Base-by-base conservation (phyloP, 805 yeast species). In the Candida germanica region DNA sequence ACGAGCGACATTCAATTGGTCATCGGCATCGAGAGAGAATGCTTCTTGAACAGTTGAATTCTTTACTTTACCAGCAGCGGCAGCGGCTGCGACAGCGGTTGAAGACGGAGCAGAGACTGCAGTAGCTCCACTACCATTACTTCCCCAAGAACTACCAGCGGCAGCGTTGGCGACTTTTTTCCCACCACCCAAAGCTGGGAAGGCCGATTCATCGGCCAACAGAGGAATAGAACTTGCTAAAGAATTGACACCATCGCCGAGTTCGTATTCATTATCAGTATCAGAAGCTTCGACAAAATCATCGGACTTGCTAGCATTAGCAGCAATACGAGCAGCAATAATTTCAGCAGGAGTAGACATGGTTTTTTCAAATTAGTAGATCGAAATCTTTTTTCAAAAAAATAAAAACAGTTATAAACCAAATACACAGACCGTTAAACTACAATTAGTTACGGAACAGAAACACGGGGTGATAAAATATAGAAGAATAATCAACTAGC, bases 1-100 rank as follows among this genome's bases (percentile, higher is more conserved):
- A 49, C 80, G 79, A 27, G 69, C 56, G 31, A 82, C 71, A 36
- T 75, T 71, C 53, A 79, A 59, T 56, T 85, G 91, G 44, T 82
- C 81, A 36, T 77, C 80, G 38, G 76, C 73, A 50, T 77, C 81
- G 51, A 89, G 73, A 33, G 86, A 74, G 54, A 89, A 86, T 6
- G 88, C 84, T 50, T 85, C 88, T 56, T 87, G 91, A 39, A 86
- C 69, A 36, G 75, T 73, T 15, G 77, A 67, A 8, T 87, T 72
- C 46, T 65, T 65, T 47, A 64, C 71, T 56, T 49, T 57, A 33
- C 44, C 36, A 26, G 35, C 53, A 11, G 15, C 8, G 35, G 53
- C 7, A 10, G 9, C 10, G 22, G 42, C 21, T 26, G 46, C 26
- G n/a, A 21, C 37, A 15, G 27, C 29, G 8, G 47, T 30, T 19